Evolutionary conservation across 2,329 filamentous ascomycete species (phyloP), one percentile per base, ranked within the genome.

Genomic region (Ophiostoma himal-ulmi): DNA sequence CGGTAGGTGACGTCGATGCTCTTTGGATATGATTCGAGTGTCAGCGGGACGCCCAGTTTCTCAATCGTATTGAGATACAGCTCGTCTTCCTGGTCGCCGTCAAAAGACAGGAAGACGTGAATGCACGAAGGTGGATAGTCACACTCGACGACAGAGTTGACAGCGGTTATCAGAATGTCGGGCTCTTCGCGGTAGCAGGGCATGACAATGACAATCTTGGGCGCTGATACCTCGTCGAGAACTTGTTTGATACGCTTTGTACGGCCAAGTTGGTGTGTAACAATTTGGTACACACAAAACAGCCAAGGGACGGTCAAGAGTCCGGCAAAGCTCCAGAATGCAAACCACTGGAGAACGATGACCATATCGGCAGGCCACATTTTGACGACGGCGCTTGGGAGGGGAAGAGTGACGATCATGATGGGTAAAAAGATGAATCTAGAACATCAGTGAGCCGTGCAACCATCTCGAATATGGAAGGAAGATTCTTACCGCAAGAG

Each of bases 151-250:
- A 98, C 89, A 0, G 94, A 97, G 80, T 97, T 89, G 75, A 97
- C 85, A 5, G 94, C 95, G 66, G 91, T 91, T 70, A 97, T 84
- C 66, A 98, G 84, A 14, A 96, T 85, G 0, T 92, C 90, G 0
- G 93, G 92, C 39, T 93, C 89, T 77, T 98, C 95, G 77, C 95
- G 93, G 82, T 97, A 98, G 77, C 94, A 96, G 5, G 94, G 95
- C 93, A 98, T 97, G 71, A 98, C 90, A 72, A 98, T 91, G 73
- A 97, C 93, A 20, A 96, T 91, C 80, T 98, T 98, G 1, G 94
- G 95, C 0, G 95, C 94, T 0, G 90, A 93, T 2, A 87, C 82
- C 77, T 96, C 92, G 78, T 97, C 92, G 68, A 97, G 85, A 0
- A 93, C 88, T 73, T 92, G 87, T 78, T 96, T 94, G 77, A 97